Evolutionary conservation across 371 early-diverging fungal species (phyloP).

Genomic region (Mucor racemosus): DNA sequence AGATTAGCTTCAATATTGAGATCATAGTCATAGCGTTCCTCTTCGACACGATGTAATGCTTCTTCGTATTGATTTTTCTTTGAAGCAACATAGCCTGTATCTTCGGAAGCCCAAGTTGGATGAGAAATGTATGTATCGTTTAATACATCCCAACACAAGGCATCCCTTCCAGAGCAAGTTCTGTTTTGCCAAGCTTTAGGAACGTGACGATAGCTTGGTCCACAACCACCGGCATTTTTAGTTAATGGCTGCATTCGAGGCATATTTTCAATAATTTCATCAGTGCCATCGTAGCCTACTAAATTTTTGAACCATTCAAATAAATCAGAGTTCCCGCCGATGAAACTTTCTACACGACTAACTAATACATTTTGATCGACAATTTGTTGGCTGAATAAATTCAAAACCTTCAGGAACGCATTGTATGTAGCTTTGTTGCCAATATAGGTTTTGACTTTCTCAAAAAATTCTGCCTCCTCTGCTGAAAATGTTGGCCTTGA

Average conservation of each 20-base stretch:
- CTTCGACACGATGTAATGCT: slow-evolving; percentile 94
- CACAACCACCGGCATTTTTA: slow-evolving; percentile 43
- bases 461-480: slow-evolving; percentile 91
- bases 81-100: slow-evolving; percentile 89
- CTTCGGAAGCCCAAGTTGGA: slow-evolving; percentile 96
- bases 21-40: slow-evolving; percentile 99
- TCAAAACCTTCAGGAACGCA: slow-evolving; percentile 97
- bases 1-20: slow-evolving; percentile 44
- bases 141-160: slow-evolving; percentile 90
- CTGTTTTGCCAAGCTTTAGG: slow-evolving; percentile 51
- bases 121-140: slow-evolving; percentile 96
- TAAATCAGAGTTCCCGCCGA: slow-evolving; percentile 76
- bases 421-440: slow-evolving; percentile 86
- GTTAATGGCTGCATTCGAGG: slow-evolving; percentile 43
- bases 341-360: slow-evolving; percentile 82
- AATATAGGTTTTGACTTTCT: slow-evolving; percentile 83
- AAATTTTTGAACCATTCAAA: slow-evolving; percentile 94
- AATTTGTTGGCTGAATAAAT: slow-evolving; percentile 95
- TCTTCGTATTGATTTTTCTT: slow-evolving; percentile 98
- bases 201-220: slow-evolving; percentile 70
- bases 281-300: slow-evolving; percentile 84
- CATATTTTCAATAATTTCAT: slow-evolving; percentile 40
- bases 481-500: slow-evolving; percentile 43
- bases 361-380: slow-evolving; percentile 86
- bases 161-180: slow-evolving; percentile 90